Conservation (phyloP, 352 stramenopile species). For the Pythium scleroteichum region DNA sequence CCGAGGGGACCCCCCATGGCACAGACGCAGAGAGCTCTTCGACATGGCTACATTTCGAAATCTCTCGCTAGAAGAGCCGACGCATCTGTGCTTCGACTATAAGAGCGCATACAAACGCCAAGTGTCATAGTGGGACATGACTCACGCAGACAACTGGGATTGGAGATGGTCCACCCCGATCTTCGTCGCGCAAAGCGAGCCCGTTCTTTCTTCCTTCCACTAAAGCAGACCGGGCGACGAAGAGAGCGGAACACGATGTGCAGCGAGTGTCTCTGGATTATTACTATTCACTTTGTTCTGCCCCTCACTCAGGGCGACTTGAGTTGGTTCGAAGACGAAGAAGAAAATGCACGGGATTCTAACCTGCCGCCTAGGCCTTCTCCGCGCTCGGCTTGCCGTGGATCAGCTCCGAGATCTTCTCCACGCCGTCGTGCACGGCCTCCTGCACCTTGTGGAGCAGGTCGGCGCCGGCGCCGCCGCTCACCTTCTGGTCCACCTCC, state of each 20-base stretch:
- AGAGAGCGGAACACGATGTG: background rate
- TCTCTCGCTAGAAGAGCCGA: background rate
- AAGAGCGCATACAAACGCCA: conserved; percentile 18
- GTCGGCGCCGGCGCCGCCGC: conserved; percentile 48
- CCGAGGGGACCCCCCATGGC: background rate
- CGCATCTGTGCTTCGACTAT: conserved; percentile 3
- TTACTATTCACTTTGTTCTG: no score
- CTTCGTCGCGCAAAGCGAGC: background rate
- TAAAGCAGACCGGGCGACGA: no score
- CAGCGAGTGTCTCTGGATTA: background rate
- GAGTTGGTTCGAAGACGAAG: no score
- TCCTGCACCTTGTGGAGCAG: conserved; percentile 45
- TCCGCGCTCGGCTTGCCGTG: conserved; percentile 58
- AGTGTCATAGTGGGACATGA: background rate
- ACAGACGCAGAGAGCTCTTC: conserved; percentile 4
- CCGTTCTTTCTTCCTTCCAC: no score
- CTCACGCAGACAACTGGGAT: background rate
- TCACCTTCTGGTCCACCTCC: conserved; percentile 67
- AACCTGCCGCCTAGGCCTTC: background rate
- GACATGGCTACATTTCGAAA: conserved; percentile 4
- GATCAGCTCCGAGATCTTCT: conserved; percentile 66
- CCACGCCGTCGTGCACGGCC: conserved; percentile 43
- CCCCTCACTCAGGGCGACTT: no score
- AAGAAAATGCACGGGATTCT: no score
- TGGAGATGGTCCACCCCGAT: background rate